Base-by-base conservation (phyloP, 805 yeast genomes). In the Barnettozyma sucrosica region DNA sequence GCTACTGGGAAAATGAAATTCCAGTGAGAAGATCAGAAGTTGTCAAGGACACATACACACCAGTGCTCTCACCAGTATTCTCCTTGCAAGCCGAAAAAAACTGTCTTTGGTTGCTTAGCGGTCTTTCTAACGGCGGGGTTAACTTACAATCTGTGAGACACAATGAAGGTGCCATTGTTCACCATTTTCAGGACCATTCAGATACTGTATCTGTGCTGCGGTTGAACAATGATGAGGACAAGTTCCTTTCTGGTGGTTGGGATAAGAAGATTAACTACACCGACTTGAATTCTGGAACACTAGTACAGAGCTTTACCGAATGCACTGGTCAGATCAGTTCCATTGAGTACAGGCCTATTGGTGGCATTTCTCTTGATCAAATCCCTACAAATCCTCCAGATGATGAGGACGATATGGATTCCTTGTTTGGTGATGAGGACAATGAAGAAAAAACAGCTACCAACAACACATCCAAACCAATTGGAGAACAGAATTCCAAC, bases 1-100 rank as follows among this genome's bases (percentile, higher is more conserved):
- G 93, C 0, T 92, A 89, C 68, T 93, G 97, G 97, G 98, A 92
- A 61, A 93, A 93, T 65, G 98, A 93, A 67, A 87, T 89, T 58
- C 97, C 98, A 0, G 69, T 79, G 60, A 73, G 49, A 71, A 70
- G 52, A 62, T 70, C 70, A 56, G 41, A 61, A 52, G 64, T 64
- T 13, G 53, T 56, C 14, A 65, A 61, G 18, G 75, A 69, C 24
- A 38, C 55, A 20, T 72, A 72, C 50, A 69, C 66, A 49, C 89
- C 90, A 5, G 68, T 72, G 43, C 66, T 82, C 9, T 86, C 92
- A 18, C 97, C 98, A 0, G 97, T 90, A 0, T 86, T 88, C 62
- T 79, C 97, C 0, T 62, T 93, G 54, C 96, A 86, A 13, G 95
- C 79, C 1, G 95, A 93, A 56, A 72, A 80, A 20, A 87, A 86